Evolutionary conservation across 1,284 basidiomycete genomes (phyloP).

Genomic region (Rhodotorula sp.): DNA sequence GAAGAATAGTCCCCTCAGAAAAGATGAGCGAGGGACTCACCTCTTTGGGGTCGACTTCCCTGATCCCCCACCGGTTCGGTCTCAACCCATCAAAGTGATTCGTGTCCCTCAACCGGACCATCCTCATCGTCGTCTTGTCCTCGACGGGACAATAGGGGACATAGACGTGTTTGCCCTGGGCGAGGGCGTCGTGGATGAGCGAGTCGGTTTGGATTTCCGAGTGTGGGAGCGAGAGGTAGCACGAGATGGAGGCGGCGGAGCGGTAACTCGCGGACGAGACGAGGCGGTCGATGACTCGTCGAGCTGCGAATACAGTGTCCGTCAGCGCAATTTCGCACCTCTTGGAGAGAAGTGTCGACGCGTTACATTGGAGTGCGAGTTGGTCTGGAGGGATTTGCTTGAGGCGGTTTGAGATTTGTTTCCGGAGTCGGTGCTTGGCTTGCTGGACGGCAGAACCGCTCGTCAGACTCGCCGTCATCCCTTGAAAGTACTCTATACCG

Average conservation of each 20-base stretch:
- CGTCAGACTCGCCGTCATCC: conserved; percentile 5
- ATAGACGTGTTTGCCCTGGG: conserved; percentile 48
- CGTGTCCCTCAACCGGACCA: conserved; percentile 47
- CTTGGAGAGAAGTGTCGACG: no score
- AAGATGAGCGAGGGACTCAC: neutral
- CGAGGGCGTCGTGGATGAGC: conserved; percentile 47
- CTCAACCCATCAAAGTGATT: conserved; percentile 47
- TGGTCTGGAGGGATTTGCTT: conserved; percentile 18
- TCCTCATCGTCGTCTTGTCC: conserved; percentile 48
- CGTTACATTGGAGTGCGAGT: conserved; percentile 40
- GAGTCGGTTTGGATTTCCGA: conserved; percentile 50
- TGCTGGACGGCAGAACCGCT: conserved; percentile 22
- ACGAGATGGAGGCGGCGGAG: conserved; percentile 45
- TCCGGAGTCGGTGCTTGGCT: conserved; percentile 46
- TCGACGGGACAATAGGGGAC: conserved; percentile 50
- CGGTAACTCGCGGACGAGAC: conserved; percentile 46
- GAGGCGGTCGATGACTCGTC: conserved; percentile 44
- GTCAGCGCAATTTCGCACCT: no score
- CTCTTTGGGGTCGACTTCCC: conserved; percentile 47
- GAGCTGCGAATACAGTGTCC: no score
- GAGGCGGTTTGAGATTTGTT: conserved; percentile 42
- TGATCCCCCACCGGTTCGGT: conserved; percentile 51
- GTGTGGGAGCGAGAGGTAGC: conserved; percentile 49
- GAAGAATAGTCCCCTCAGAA: neutral
- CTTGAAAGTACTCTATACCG: no score